Evolutionary conservation across 805 yeast genomes (phyloP).

Genomic region (Ogataea neopini): DNA sequence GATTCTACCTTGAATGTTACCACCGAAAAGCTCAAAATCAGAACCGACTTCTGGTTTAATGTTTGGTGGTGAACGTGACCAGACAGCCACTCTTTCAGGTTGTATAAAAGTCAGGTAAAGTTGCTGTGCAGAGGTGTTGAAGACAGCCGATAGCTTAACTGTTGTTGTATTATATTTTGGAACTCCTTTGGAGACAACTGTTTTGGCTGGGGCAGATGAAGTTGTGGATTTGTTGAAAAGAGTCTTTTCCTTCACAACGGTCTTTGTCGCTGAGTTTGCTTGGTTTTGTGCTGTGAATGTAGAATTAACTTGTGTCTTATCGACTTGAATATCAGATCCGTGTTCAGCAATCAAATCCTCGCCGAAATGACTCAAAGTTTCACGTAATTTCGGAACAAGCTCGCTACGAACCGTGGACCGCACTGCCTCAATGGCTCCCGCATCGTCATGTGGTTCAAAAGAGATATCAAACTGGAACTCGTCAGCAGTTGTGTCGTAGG

Average conservation of each 20-base stretch:
- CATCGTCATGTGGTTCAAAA: conserved; percentile 54
- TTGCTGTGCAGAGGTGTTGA: conserved; percentile 87
- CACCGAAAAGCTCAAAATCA: conserved; percentile 76
- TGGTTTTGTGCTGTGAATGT: conserved; percentile 55
- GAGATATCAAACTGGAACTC: conserved; percentile 84
- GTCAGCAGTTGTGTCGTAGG: conserved; percentile 84
- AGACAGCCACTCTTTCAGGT: conserved; percentile 78
- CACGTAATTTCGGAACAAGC: conserved; percentile 71
- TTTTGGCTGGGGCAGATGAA: conserved; percentile 13
- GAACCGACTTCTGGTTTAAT: conserved; percentile 63
- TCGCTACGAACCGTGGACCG: conserved; percentile 49
- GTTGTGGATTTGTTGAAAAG: conserved; percentile 25
- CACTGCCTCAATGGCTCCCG: conserved; percentile 45
- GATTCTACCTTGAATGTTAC: conserved; percentile 76
- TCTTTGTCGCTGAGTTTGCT: conserved; percentile 28
- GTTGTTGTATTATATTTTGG: conserved; percentile 82
- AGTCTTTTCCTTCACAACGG: conserved; percentile 32
- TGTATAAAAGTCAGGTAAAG: conserved; percentile 75
- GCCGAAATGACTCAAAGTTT: conserved; percentile 65
- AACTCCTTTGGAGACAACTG: conserved; percentile 27
- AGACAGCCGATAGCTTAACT: conserved; percentile 71
- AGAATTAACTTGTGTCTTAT: conserved; percentile 63
- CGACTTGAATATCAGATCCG: conserved; percentile 86
- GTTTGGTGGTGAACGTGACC: conserved; percentile 77
- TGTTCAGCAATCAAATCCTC: conserved; percentile 70